Percentiles rank a stretch among this genome's conserved stretches.
These are phyloP conservation scores for Penicillium nucicola DNA, from an alignment of 495 filamentous ascomycete genomes.

Conservation along the genomic window DNA sequence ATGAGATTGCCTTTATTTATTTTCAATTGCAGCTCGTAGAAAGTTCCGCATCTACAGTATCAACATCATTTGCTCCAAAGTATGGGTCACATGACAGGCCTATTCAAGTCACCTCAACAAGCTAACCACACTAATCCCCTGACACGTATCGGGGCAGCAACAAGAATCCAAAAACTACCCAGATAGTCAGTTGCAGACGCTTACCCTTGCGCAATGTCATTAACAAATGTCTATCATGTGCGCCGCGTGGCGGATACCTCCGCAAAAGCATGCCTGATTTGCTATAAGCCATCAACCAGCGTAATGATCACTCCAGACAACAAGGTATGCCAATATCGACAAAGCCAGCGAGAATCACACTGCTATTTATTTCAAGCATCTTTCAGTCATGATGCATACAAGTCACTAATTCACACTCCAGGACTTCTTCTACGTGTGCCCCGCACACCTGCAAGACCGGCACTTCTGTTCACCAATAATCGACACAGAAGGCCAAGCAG, in stretches of 20 bases:
- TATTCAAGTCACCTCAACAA: constrained; percentile 3
- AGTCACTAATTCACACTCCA: constrained; percentile 26
- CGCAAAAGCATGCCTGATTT: constrained; percentile 82
- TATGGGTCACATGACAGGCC: constrained; percentile 14
- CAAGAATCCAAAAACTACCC: not conserved
- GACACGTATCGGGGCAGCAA: not conserved
- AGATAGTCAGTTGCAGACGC: too few species aligned
- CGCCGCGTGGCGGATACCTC: constrained; percentile 83
- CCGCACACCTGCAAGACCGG: constrained; percentile 77
- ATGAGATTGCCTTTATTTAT: not conserved
- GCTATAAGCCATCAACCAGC: constrained; percentile 81
- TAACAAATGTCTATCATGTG: constrained; percentile 81
- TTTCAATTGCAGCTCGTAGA: too few species aligned
- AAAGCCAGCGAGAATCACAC: too few species aligned
- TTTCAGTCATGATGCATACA: not conserved
- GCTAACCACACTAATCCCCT: not conserved
- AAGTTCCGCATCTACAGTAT: not conserved
- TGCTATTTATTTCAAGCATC: too few species aligned
- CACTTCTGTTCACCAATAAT: constrained; percentile 78
- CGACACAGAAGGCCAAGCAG: constrained; percentile 69
- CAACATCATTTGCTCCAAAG: not conserved
- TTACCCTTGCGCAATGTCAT: constrained; percentile 43
- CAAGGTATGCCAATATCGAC: constrained; percentile 55
- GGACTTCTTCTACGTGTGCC: constrained; percentile 95
- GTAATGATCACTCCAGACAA: constrained; percentile 89